Conservation (phyloP, 179 eudicot species). For the Nepenthes alata region DNA sequence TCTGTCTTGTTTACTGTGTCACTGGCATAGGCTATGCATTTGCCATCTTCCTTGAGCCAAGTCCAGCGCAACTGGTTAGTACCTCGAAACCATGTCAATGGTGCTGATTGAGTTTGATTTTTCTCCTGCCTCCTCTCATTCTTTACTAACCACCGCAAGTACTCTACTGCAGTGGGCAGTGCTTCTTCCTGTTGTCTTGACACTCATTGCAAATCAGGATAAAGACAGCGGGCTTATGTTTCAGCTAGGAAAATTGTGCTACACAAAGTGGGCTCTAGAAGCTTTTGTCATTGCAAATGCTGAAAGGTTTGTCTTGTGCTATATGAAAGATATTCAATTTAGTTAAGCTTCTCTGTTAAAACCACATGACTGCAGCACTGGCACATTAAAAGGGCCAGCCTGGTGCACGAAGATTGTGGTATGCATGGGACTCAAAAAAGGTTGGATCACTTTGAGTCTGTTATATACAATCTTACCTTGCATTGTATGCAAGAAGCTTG, state of each 20-base stretch:
- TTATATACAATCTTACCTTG: too few relatives aligned
- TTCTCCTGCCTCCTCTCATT: not conserved
- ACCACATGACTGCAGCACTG: too few relatives aligned
- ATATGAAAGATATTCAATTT: not conserved
- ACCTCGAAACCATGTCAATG: not conserved
- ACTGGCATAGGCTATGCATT: constrained; percentile 82
- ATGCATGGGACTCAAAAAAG: too few relatives aligned
- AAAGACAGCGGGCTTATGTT: constrained; percentile 35
- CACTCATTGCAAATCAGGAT: constrained; percentile 75
- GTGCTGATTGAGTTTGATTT: not conserved
- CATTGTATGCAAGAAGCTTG: too few relatives aligned
- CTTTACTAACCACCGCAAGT: not conserved
- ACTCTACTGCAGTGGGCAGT: constrained; percentile 62
- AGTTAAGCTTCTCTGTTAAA: not conserved
- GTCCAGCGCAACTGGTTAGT: constrained; percentile 83
- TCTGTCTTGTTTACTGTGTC: constrained; percentile 85
- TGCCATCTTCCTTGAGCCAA: constrained; percentile 66
- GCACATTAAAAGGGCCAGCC: too few relatives aligned
- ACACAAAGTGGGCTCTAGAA: constrained; percentile 84
- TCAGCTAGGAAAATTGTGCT: constrained; percentile 31
- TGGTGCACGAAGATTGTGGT: too few relatives aligned
- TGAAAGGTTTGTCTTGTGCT: constrained; percentile 25
- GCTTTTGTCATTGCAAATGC: constrained; percentile 90
- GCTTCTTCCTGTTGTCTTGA: constrained; percentile 80
- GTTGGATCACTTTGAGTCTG: too few relatives aligned